A percentile compares a stretch with the other conserved stretches of the same genome.
Conservation (phyloP, 345 rosid species). For the Eutrema yunnanense region DNA sequence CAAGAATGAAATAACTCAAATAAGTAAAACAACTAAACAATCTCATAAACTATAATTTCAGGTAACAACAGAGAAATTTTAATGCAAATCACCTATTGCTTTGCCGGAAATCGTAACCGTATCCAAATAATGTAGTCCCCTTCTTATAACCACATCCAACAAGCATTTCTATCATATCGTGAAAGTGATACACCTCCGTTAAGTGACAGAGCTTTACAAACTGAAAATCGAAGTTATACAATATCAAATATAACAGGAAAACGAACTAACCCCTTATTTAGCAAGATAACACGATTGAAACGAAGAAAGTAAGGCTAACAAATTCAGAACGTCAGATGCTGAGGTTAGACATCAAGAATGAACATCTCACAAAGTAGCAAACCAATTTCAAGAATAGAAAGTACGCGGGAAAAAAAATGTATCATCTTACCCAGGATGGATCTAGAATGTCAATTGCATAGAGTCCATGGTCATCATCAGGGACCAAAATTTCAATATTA, state of each 20-base stretch:
- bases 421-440: constrained; percentile 58
- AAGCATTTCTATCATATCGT: constrained; percentile 86
- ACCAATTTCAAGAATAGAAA: neutral
- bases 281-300: neutral
- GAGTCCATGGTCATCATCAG: constrained; percentile 85
- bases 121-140: constrained; percentile 78
- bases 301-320: neutral
- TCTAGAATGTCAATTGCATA: constrained; percentile 79
- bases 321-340: neutral
- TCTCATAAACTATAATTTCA: neutral
- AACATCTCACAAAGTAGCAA: neutral
- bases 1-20: constrained; percentile 1
- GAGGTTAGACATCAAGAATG: neutral
- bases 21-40: neutral
- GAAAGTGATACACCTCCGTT: constrained; percentile 75
- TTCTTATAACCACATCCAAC: constrained; percentile 66
- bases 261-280: neutral
- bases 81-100: constrained; percentile 56
- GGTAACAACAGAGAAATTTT: neutral
- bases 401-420: neutral
- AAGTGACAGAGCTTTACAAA: constrained; percentile 52
- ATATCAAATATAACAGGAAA: neutral
- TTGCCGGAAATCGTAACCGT: constrained; percentile 91
- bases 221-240: constrained; percentile 37
- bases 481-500: constrained; percentile 58